Conservation (phyloP, 257 asterid genomes). For the Cruciata laevipes region DNA sequence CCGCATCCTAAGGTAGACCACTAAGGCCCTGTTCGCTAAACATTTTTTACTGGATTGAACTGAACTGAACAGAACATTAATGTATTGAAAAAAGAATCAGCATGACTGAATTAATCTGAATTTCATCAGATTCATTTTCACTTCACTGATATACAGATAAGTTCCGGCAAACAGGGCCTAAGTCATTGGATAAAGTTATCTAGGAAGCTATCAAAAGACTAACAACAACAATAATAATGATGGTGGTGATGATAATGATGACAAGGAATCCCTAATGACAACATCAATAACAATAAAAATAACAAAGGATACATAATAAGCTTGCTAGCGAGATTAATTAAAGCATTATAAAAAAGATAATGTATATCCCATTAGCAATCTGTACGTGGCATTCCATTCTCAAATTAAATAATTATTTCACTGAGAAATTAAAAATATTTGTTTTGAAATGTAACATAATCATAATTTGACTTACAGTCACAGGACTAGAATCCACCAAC, state of each 20-base stretch:
- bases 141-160: no score
- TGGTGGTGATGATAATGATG: no score
- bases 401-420: neutral
- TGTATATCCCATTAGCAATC: neutral
- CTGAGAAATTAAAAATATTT: neutral
- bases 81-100: no score
- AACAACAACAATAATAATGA: no score
- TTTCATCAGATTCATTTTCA: no score
- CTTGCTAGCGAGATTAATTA: neutral
- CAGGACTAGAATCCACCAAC: slow-evolving; percentile 56
- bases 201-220: no score
- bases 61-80: no score
- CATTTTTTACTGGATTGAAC: no score
- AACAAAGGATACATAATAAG: no score
- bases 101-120: no score
- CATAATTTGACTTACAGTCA: slow-evolving; percentile 41
- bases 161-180: no score
- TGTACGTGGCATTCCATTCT: neutral
- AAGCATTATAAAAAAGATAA: neutral
- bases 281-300: neutral
- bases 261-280: neutral
- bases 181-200: neutral
- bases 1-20: neutral
- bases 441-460: neutral
- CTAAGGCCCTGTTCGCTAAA: no score